Conservation (phyloP, 345 rosid species). For the Syzygium grande region DNA sequence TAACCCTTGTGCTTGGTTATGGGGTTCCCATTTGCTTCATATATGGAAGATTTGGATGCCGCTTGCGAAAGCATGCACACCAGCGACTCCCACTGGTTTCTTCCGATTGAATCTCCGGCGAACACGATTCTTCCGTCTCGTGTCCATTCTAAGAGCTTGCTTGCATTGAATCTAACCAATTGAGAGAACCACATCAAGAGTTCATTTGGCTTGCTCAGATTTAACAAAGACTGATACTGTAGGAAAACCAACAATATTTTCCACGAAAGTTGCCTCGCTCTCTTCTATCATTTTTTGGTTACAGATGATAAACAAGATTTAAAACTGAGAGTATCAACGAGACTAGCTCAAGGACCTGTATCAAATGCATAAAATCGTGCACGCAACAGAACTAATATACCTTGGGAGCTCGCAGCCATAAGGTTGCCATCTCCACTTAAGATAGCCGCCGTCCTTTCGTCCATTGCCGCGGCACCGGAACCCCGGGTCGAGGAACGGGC, state of each 20-base stretch:
- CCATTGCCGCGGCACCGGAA: slow-evolving; percentile 55
- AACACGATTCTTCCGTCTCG: slow-evolving; percentile 60
- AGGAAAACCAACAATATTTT: no score
- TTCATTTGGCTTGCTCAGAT: background rate
- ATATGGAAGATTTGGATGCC: slow-evolving; percentile 46
- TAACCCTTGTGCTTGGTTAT: slow-evolving; percentile 70
- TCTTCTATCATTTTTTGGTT: background rate
- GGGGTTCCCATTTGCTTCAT: slow-evolving; percentile 55
- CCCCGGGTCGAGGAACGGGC: slow-evolving; percentile 75
- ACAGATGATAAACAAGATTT: background rate
- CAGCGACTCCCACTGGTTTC: slow-evolving; percentile 83
- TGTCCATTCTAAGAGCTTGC: slow-evolving; percentile 51
- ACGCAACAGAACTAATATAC: slow-evolving; percentile 12
- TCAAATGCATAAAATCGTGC: background rate
- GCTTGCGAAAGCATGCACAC: slow-evolving; percentile 58
- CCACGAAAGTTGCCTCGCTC: background rate
- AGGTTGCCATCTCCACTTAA: slow-evolving; percentile 79
- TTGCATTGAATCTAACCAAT: slow-evolving; percentile 51
- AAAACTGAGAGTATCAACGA: background rate
- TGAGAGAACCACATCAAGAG: background rate
- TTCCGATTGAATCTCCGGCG: slow-evolving; percentile 74
- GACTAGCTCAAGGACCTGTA: background rate
- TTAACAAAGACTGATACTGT: background rate
- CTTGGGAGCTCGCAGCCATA: slow-evolving; percentile 58
- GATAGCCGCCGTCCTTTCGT: slow-evolving; percentile 47